phyloP scores from a whole-genome alignment of 2,329 filamentous ascomycete species.

The Apiospora koreana region DNA sequence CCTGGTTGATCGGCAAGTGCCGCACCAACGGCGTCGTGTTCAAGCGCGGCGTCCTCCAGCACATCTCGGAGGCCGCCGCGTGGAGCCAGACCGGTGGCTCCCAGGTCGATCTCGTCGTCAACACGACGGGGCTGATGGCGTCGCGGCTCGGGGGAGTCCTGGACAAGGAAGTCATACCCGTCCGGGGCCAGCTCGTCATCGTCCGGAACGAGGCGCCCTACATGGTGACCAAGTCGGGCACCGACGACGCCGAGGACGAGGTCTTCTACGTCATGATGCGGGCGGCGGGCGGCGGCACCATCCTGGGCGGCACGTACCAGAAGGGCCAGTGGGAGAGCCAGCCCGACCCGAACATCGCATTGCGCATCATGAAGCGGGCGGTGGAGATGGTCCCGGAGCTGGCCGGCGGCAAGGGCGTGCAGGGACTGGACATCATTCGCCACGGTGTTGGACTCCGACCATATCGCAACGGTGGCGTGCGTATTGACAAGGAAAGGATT shows the following conservation, averaged over 20 bases:
- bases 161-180: constrained; percentile 73
- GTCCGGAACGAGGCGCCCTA: constrained; percentile 75
- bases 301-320: constrained; percentile 85
- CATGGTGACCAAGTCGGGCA: constrained; percentile 72
- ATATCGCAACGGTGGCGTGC: constrained; percentile 69
- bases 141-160: constrained; percentile 77
- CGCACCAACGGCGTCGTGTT: constrained; percentile 70
- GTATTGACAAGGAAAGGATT: constrained; percentile 73
- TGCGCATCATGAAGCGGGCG: constrained; percentile 81
- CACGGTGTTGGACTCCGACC: constrained; percentile 84
- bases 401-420: constrained; percentile 65
- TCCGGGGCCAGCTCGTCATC: constrained; percentile 79
- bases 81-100: constrained; percentile 55
- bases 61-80: constrained; percentile 69
- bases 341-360: constrained; percentile 77
- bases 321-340: constrained; percentile 77
- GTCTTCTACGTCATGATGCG: constrained; percentile 81
- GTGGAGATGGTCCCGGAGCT: constrained; percentile 66
- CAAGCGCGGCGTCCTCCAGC: constrained; percentile 62
- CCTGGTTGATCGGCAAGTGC: constrained; percentile 82
- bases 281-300: constrained; percentile 76
- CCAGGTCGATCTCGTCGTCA: constrained; percentile 71
- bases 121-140: constrained; percentile 80
- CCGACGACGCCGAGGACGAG: constrained; percentile 73
- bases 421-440: constrained; percentile 72